Evolutionary conservation across 352 stramenopile species (phyloP).

Genomic region (Globisporangium okanoganense): DNA sequence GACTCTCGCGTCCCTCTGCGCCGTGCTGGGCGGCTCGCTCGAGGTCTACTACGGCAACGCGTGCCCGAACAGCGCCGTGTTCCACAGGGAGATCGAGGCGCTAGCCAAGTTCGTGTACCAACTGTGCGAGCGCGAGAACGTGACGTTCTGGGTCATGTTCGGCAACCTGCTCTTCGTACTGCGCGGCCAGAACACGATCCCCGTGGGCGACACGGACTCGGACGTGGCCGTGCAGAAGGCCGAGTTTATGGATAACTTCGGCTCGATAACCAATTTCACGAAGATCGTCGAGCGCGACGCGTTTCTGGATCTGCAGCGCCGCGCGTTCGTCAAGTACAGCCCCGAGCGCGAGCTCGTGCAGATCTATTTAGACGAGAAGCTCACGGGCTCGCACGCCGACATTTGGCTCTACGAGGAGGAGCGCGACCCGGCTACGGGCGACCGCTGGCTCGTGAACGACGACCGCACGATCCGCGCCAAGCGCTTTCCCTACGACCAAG

Average conservation of each 20-base stretch:
- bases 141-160: slow-evolving; percentile 72
- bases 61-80: slow-evolving; percentile 63
- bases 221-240: slow-evolving; percentile 68
- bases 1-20: slow-evolving; percentile 21
- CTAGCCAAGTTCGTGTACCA: slow-evolving; percentile 65
- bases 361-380: slow-evolving; percentile 48
- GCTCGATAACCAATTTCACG: slow-evolving; percentile 55
- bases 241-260: slow-evolving; percentile 46
- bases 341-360: slow-evolving; percentile 59
- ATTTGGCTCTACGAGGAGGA: slow-evolving; percentile 78
- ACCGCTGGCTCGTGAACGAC: slow-evolving; percentile 59
- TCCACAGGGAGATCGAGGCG: slow-evolving; percentile 66
- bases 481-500: slow-evolving; percentile 56
- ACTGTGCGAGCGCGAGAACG: slow-evolving; percentile 36
- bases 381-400: slow-evolving; percentile 59
- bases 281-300: slow-evolving; percentile 36
- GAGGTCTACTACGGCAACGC: slow-evolving; percentile 58
- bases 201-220: slow-evolving; percentile 74
- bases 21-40: slow-evolving; percentile 38
- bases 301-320: slow-evolving; percentile 36
- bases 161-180: slow-evolving; percentile 77
- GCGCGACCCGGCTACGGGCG: slow-evolving; percentile 23
- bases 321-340: slow-evolving; percentile 51
- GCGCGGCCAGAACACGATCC: slow-evolving; percentile 53
- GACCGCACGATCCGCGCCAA: slow-evolving; percentile 71